Conservation (phyloP, 1,139 yeast species). For the Debaryomyces robertsiae region DNA sequence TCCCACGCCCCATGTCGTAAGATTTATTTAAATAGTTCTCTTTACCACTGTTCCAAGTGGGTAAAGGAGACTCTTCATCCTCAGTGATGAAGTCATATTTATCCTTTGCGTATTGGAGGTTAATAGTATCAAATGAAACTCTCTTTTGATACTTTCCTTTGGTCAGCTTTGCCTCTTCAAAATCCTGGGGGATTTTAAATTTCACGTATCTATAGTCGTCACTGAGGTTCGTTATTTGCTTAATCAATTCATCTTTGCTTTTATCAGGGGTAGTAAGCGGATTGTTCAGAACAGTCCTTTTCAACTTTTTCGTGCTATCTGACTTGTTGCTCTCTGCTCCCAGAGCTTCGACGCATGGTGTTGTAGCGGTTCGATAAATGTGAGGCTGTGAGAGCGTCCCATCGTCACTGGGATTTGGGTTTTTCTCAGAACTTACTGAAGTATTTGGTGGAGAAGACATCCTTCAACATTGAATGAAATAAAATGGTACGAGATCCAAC, state of each 20-base stretch:
- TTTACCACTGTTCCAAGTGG: not conserved
- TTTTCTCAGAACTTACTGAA: not conserved
- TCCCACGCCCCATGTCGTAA: conserved; percentile 15
- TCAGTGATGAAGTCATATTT: conserved; percentile 17
- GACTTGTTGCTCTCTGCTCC: not conserved
- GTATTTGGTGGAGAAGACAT: not conserved
- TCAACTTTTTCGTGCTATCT: not conserved
- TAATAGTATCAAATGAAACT: conserved; percentile 28
- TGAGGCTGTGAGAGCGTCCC: not conserved
- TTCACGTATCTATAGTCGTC: conserved; percentile 27
- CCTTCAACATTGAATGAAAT: too few species aligned
- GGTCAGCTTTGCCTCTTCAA: conserved; percentile 14
- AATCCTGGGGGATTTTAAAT: conserved; percentile 20
- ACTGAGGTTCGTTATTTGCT: conserved; percentile 21
- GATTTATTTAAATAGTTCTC: conserved; percentile 2
- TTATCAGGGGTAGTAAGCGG: not conserved
- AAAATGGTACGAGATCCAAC: too few species aligned
- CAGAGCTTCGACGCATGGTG: not conserved
- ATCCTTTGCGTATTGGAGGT: conserved; percentile 21
- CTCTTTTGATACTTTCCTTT: conserved; percentile 20
- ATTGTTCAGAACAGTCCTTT: not conserved
- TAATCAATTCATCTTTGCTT: conserved; percentile 24
- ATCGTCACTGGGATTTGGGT: conserved; percentile 1
- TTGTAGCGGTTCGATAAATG: conserved; percentile 5
- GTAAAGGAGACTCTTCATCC: conserved; percentile 7